Conservation (phyloP, 306 rosid species). For the Pueraria montana region DNA sequence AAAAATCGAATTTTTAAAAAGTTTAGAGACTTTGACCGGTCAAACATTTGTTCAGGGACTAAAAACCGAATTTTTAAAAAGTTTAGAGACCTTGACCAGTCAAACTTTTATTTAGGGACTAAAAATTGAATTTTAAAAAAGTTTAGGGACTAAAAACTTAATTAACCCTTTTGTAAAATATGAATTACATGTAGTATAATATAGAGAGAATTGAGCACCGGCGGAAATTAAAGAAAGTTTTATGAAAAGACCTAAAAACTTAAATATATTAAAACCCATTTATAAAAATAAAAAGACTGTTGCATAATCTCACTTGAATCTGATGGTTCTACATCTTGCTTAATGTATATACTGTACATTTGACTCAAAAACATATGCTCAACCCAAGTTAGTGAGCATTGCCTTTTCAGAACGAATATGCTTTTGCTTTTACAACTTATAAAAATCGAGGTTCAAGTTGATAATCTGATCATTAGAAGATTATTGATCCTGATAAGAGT, state of each 20-base stretch:
- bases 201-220: background rate
- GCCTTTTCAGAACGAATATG: background rate
- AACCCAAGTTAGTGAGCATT: background rate
- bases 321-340: background rate
- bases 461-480: background rate
- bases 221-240: background rate
- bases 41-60: too few relatives aligned
- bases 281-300: background rate
- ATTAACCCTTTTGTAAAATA: too few relatives aligned
- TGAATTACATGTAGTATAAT: background rate
- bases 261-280: background rate
- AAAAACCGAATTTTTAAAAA: too few relatives aligned
- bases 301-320: background rate
- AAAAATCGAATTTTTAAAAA: too few relatives aligned
- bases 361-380: background rate
- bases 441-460: background rate
- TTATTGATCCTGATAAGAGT: background rate
- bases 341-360: background rate
- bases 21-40: too few relatives aligned
- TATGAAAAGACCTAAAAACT: background rate
- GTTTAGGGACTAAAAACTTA: too few relatives aligned
- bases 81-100: too few relatives aligned
- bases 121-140: too few relatives aligned
- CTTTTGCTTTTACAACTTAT: background rate
- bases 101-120: too few relatives aligned